phyloP scores from a whole-genome alignment of 225 moss, liverwort and hornwort genomes.

The Climacium dendroides region DNA sequence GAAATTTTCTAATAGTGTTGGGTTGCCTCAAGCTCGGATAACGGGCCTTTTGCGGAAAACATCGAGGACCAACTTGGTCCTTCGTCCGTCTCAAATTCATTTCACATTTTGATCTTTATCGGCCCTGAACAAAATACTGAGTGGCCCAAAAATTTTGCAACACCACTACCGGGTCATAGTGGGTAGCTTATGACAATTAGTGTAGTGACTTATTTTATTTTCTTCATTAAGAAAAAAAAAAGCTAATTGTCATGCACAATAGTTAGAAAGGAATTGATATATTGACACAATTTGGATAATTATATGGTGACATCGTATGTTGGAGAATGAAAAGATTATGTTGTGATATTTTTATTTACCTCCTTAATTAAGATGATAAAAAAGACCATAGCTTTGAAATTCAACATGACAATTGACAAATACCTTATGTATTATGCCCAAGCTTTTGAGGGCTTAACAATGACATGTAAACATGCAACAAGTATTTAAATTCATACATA shows the following conservation, averaged over 20 bases:
- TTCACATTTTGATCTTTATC: not conserved
- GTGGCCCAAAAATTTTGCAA: too few species aligned
- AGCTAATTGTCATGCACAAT: rapidly evolving
- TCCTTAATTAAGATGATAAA: not conserved
- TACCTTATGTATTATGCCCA: not conserved
- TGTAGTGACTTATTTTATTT: too few species aligned
- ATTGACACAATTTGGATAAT: too few species aligned
- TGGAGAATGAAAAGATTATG: not conserved
- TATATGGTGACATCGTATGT: not conserved
- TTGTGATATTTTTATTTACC: not conserved
- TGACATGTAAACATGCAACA: not conserved
- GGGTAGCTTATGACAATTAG: rapidly evolving
- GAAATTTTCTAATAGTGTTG: too few species aligned
- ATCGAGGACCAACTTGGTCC: too few species aligned
- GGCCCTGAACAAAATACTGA: too few species aligned
- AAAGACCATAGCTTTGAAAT: not conserved
- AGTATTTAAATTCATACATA: not conserved
- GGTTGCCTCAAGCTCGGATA: too few species aligned
- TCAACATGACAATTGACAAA: not conserved
- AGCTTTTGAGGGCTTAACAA: not conserved
- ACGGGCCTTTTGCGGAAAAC: too few species aligned
- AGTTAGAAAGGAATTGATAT: too few species aligned
- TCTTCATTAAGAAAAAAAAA: too few species aligned
- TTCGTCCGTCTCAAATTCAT: not conserved
- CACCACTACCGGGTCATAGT: too few species aligned